Evolutionary conservation across 2,329 filamentous ascomycete species (phyloP).

Genomic region (Fusarium sp.): DNA sequence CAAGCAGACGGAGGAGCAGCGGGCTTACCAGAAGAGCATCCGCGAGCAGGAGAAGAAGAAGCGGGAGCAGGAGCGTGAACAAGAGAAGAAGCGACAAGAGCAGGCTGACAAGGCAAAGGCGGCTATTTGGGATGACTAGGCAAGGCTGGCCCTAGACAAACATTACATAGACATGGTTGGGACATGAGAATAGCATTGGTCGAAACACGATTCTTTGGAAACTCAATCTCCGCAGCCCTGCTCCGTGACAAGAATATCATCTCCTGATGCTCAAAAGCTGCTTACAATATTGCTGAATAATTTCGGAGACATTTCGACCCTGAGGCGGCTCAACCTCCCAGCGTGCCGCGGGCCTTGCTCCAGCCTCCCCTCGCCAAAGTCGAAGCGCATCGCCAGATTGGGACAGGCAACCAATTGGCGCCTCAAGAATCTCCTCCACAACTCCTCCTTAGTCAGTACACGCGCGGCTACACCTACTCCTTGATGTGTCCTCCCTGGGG

Average conservation of each 20-base stretch:
- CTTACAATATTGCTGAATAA: not conserved
- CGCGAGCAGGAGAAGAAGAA: slow-evolving; percentile 87
- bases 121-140: slow-evolving; percentile 85
- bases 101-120: slow-evolving; percentile 81
- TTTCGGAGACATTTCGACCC: not conserved
- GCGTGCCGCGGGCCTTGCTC: not conserved
- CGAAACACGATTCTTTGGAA: not conserved
- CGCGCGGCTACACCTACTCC: not conserved
- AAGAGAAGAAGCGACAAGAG: slow-evolving; percentile 69
- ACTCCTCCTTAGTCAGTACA: slow-evolving; percentile 1
- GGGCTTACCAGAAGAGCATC: slow-evolving; percentile 84
- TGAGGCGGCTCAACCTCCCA: not conserved
- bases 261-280: not conserved
- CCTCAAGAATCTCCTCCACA: not conserved
- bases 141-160: not conserved
- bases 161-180: not conserved
- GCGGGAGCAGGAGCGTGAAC: slow-evolving; percentile 77
- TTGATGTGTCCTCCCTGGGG: not conserved
- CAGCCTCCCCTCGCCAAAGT: not conserved
- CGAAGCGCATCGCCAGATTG: not conserved
- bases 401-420: not conserved
- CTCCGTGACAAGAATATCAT: not conserved
- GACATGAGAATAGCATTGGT: not conserved
- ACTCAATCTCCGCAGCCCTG: not conserved
- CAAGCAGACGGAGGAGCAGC: slow-evolving; percentile 87